These are phyloP conservation scores for Trypanosoma melophagium DNA, from an alignment of 208 protist genomes.

Conservation along the genomic window DNA sequence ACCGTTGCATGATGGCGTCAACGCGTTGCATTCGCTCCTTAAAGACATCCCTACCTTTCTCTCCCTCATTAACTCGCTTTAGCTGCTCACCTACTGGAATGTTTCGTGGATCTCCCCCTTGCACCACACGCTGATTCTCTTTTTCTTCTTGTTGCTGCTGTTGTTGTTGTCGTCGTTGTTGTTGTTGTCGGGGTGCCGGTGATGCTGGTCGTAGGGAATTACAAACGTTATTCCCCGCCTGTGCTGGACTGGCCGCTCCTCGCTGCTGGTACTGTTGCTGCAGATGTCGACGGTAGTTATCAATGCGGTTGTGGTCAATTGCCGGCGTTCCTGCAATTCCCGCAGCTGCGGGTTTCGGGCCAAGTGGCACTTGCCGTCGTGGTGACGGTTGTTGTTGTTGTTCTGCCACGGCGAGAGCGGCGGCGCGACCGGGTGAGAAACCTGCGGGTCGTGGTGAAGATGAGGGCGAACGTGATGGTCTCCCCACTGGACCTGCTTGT, in stretches of 20 bases:
- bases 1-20: slow-evolving; percentile 81
- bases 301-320: slow-evolving; percentile 23
- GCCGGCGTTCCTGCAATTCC: background rate
- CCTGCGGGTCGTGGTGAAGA: background rate
- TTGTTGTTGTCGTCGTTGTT: slow-evolving; percentile 13
- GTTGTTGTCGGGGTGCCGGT: slow-evolving; percentile 14
- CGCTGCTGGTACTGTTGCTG: slow-evolving; percentile 17
- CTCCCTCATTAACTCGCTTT: background rate
- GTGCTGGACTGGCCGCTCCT: background rate
- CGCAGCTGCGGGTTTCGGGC: slow-evolving; percentile 20
- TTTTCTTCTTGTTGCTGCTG: slow-evolving; percentile 7
- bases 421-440: slow-evolving; percentile 69
- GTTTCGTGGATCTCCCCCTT: background rate
- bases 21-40: slow-evolving; percentile 69
- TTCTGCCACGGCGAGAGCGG: slow-evolving; percentile 68
- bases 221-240: no score
- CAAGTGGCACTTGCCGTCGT: slow-evolving; percentile 1
- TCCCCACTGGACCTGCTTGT: background rate
- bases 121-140: background rate
- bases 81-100: background rate
- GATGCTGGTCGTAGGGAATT: background rate
- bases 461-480: background rate
- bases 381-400: slow-evolving; percentile 20
- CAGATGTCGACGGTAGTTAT: slow-evolving; percentile 24
- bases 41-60: slow-evolving; percentile 22